phyloP scores from a whole-genome alignment of 2,329 filamentous ascomycete genomes.

The Trichoderma citrinoviride region DNA sequence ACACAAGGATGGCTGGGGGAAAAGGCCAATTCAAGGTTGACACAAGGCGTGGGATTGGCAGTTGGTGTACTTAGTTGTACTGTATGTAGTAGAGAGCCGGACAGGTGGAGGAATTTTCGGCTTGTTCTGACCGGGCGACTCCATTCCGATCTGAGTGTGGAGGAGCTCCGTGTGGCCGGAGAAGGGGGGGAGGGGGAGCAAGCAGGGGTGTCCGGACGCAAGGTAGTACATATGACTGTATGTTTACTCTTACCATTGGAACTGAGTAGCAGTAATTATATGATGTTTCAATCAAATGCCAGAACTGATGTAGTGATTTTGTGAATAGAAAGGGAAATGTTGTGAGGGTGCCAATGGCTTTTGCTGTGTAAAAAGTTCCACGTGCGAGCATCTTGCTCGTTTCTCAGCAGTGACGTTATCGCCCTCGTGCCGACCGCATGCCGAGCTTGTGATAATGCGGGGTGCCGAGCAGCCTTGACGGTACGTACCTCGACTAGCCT shows the following conservation, averaged over 20 bases:
- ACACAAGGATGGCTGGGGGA: slow-evolving; percentile 10
- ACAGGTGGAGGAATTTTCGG: slow-evolving; percentile 22
- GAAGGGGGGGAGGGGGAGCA: not conserved
- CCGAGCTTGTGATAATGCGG: slow-evolving; percentile 60
- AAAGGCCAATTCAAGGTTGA: not conserved
- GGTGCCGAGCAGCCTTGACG: slow-evolving; percentile 30
- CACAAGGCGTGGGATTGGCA: too few species aligned
- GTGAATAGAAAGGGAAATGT: too few species aligned
- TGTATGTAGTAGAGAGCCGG: slow-evolving; percentile 4
- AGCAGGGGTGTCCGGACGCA: not conserved
- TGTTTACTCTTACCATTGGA: not conserved
- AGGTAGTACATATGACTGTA: too few species aligned
- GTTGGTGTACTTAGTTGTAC: too few species aligned
- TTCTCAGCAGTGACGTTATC: slow-evolving; percentile 29
- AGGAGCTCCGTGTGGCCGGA: slow-evolving; percentile 22
- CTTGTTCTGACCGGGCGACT: slow-evolving; percentile 2
- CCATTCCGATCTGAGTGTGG: slow-evolving; percentile 9
- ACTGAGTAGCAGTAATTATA: not conserved
- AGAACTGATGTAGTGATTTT: too few species aligned
- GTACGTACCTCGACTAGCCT: not conserved
- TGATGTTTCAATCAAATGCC: too few species aligned
- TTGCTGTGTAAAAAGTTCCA: too few species aligned
- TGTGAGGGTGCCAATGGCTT: too few species aligned
- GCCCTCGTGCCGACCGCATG: slow-evolving; percentile 45
- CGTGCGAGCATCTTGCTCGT: too few species aligned